These are phyloP conservation scores for Ustilago xerochloae DNA, from an alignment of 1,284 basidiomycete genomes.

Conservation along the genomic window DNA sequence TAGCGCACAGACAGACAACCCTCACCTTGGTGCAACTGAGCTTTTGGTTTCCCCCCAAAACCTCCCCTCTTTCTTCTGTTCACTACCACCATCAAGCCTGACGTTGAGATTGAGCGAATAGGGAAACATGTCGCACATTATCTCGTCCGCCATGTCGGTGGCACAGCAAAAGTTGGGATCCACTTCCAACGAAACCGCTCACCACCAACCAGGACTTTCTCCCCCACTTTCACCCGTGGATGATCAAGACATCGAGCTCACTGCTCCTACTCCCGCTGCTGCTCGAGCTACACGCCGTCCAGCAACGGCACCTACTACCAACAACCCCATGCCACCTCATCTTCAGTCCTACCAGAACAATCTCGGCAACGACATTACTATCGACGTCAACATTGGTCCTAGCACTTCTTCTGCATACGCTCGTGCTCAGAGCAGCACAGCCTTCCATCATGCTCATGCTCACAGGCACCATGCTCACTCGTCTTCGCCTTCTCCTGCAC, in stretches of 20 bases:
- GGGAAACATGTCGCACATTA: conserved; percentile 43
- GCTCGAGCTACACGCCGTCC: conserved; percentile 11
- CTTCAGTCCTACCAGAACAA: conserved; percentile 25
- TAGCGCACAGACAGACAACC: neutral
- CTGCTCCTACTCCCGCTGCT: conserved; percentile 38
- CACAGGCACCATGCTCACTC: conserved; percentile 34
- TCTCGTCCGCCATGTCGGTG: conserved; percentile 46
- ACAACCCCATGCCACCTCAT: conserved; percentile 24
- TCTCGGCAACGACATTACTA: conserved; percentile 39
- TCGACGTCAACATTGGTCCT: conserved; percentile 51
- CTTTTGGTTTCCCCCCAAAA: neutral
- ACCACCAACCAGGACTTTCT: conserved; percentile 57
- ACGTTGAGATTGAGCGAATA: neutral
- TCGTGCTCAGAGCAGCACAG: conserved; percentile 46
- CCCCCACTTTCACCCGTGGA: conserved; percentile 49
- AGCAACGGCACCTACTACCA: conserved; percentile 21
- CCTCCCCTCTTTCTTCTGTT: neutral
- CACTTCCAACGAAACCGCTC: conserved; percentile 16
- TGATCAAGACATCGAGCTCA: conserved; percentile 50
- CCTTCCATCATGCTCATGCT: conserved; percentile 45
- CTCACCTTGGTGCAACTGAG: neutral
- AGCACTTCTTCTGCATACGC: conserved; percentile 45
- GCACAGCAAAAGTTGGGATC: conserved; percentile 39
- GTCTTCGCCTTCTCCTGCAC: conserved; percentile 15
- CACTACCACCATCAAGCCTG: neutral